Evolutionary conservation across 2,329 filamentous ascomycete species (phyloP).

Genomic region (Nannizziopsis arthrosporioides): DNA sequence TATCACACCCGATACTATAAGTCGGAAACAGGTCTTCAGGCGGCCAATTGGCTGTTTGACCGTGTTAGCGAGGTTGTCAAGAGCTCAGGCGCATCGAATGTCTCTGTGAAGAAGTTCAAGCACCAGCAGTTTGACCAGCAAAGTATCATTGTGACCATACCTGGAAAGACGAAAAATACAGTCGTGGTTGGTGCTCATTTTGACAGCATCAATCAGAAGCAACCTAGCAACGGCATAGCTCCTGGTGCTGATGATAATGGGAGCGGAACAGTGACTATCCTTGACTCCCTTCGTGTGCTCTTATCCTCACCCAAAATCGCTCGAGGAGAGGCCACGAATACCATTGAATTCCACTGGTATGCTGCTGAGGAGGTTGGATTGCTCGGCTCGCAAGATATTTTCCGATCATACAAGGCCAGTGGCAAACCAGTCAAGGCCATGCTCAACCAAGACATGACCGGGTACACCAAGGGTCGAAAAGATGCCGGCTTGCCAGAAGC

Average conservation of each 20-base stretch:
- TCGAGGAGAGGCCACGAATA: constrained; percentile 5
- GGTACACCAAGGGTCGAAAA: constrained; percentile 4
- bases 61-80: not conserved
- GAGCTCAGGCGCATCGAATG: not conserved
- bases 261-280: constrained; percentile 4
- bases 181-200: constrained; percentile 10
- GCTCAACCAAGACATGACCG: constrained; percentile 10
- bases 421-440: constrained; percentile 9
- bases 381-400: constrained; percentile 9
- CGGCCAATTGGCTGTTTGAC: constrained; percentile 8
- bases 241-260: constrained; percentile 11
- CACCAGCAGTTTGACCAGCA: constrained; percentile 4
- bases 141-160: constrained; percentile 8
- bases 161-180: constrained; percentile 6
- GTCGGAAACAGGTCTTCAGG: constrained; percentile 1
- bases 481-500: constrained; percentile 6
- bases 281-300: constrained; percentile 5
- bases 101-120: constrained; percentile 4
- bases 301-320: constrained; percentile 3
- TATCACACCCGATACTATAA: constrained; percentile 10
- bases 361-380: constrained; percentile 8
- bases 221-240: constrained; percentile 2
- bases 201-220: constrained; percentile 7
- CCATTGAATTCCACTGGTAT: constrained; percentile 13
- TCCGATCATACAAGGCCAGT: constrained; percentile 1